These are phyloP conservation scores for Capsicum chinense DNA, from an alignment of 257 asterid genomes.

Conservation along the genomic window DNA sequence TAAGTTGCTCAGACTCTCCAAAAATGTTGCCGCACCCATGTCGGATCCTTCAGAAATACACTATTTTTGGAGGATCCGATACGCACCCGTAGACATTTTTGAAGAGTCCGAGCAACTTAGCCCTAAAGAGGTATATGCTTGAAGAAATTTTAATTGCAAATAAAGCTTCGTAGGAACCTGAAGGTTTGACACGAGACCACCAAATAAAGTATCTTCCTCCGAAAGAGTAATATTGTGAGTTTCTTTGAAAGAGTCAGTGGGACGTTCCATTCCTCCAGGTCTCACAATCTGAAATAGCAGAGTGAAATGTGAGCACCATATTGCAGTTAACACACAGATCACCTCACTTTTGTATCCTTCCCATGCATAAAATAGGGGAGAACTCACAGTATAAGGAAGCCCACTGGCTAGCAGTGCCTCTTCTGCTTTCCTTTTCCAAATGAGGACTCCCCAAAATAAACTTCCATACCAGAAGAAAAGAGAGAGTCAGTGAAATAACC, in stretches of 20 bases:
- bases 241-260: slow-evolving; percentile 92
- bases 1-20: too few relatives aligned
- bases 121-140: background rate
- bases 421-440: slow-evolving; percentile 94
- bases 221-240: slow-evolving; percentile 84
- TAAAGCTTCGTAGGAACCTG: slow-evolving; percentile 58
- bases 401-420: slow-evolving; percentile 90
- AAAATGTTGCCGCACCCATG: too few relatives aligned
- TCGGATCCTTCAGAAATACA: too few relatives aligned
- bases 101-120: too few relatives aligned
- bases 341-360: background rate
- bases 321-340: slow-evolving; percentile 19
- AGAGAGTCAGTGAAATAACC: slow-evolving; percentile 27
- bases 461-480: slow-evolving; percentile 44
- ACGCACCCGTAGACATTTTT: too few relatives aligned
- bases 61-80: too few relatives aligned
- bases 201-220: slow-evolving; percentile 81
- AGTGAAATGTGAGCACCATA: slow-evolving; percentile 30
- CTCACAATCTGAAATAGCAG: slow-evolving; percentile 74
- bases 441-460: slow-evolving; percentile 95
- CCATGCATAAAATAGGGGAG: slow-evolving; percentile 27
- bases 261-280: slow-evolving; percentile 99
- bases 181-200: slow-evolving; percentile 91
- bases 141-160: background rate
- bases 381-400: slow-evolving; percentile 83